Conservation (phyloP, 177 flowering plant genomes). For the Vitis hybrid region DNA sequence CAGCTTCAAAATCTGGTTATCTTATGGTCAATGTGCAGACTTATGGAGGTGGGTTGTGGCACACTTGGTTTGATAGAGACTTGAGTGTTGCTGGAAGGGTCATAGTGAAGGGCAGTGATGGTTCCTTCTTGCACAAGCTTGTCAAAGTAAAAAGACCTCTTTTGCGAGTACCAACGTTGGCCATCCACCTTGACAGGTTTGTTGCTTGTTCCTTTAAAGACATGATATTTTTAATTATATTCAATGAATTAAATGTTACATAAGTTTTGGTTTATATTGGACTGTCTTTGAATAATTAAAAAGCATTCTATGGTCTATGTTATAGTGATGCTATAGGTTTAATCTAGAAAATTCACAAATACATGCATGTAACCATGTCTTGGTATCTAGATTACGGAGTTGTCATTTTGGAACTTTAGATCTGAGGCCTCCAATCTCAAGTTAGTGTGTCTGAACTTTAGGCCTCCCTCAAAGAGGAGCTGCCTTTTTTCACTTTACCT, state of each 20-base stretch:
- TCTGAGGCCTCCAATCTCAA: too few species aligned
- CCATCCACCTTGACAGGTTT: slow-evolving; percentile 92
- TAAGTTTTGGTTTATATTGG: too few species aligned
- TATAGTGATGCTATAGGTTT: too few species aligned
- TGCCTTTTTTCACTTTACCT: too few species aligned
- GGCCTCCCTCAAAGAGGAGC: too few species aligned
- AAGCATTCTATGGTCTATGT: too few species aligned
- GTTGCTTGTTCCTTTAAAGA: slow-evolving; percentile 11
- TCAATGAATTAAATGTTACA: background rate
- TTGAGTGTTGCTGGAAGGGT: slow-evolving; percentile 91
- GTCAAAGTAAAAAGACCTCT: slow-evolving; percentile 88
- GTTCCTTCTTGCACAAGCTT: slow-evolving; percentile 76
- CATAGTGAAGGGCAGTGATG: slow-evolving; percentile 66
- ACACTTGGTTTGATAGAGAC: slow-evolving; percentile 96
- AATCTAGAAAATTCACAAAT: too few species aligned
- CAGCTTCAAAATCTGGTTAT: slow-evolving; percentile 72
- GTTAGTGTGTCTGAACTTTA: too few species aligned
- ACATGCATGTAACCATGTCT: too few species aligned
- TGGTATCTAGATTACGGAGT: too few species aligned
- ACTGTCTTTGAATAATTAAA: too few species aligned
- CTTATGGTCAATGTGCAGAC: slow-evolving; percentile 91
- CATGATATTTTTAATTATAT: background rate
- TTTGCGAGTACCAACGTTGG: slow-evolving; percentile 83
- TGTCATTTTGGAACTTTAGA: too few species aligned
- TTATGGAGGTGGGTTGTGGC: slow-evolving; percentile 97